phyloP scores from a whole-genome alignment of 176 grass and related monocot species.

The Musa itinerans region DNA sequence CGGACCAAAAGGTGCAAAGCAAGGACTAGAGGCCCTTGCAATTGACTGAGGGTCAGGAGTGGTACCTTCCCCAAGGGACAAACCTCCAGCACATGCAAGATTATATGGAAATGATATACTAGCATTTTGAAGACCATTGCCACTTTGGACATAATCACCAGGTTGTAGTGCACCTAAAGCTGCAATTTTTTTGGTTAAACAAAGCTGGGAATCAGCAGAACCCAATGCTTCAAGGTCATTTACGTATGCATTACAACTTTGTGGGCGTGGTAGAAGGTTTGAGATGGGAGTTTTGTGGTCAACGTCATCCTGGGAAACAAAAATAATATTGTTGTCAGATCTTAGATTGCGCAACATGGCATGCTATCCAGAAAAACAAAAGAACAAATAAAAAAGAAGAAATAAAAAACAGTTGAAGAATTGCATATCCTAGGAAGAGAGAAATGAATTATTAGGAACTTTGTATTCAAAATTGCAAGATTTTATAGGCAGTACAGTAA shows the following conservation, averaged over 20 bases:
- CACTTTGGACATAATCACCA: constrained; percentile 28
- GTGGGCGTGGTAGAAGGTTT: constrained; percentile 46
- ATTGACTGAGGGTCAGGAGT: constrained; percentile 67
- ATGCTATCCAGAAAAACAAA: not conserved
- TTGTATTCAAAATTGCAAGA: no score
- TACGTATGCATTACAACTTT: constrained; percentile 60
- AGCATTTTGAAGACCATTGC: constrained; percentile 5
- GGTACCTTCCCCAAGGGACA: constrained; percentile 53
- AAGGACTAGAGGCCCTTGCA: constrained; percentile 68
- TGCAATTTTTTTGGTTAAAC: constrained; percentile 32
- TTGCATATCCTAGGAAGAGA: not conserved
- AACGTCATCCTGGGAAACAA: constrained; percentile 53
- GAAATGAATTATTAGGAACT: not conserved
- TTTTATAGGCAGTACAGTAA: no score
- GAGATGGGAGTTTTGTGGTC: constrained; percentile 43
- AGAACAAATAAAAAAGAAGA: not conserved
- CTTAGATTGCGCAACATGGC: not conserved
- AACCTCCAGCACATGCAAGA: constrained; percentile 49
- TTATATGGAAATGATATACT: constrained; percentile 33
- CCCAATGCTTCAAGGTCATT: constrained; percentile 49
- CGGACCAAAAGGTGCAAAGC: constrained; percentile 57
- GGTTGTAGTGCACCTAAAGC: constrained; percentile 21
- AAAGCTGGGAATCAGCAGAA: constrained; percentile 40
- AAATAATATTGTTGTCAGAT: not conserved
- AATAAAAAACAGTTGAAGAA: not conserved